Base-by-base conservation (phyloP, 306 rosid species). In the Neltuma alba region DNA sequence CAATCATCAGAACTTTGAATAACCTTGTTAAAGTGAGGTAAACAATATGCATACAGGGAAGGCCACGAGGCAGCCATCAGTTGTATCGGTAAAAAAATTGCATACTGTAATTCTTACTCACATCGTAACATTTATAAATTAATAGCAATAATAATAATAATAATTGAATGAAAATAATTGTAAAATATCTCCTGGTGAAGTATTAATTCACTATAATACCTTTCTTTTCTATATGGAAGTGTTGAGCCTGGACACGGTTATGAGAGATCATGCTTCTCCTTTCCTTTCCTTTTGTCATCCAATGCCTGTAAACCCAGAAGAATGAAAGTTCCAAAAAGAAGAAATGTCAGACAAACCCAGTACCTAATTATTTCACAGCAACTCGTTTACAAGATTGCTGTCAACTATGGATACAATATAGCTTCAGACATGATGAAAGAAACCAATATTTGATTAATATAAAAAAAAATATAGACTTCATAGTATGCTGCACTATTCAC, bases 231-330 rank as follows among this genome's bases (percentile, higher is more conserved):
- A 55, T 52, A 16, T n/a, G n/a, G 52, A 48, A 61, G 7, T 21
- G 25, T 30, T 30, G 61, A 72, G 31, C 23, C 36, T 38, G 42
- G 64, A 20, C 27, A 6, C 7, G 55, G 68, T 44, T 41, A 37
- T 57, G 47, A 21, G 47, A 21, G 76, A 50, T 86, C 83, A 86
- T 21, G 85, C 89, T 78, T 83, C 83, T 33, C 85, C 83, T 80
- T 86, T 33, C 85, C 83, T 80, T 86, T 86, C 60, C 83, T 83
- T 74, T 80, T 86, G 74, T 86, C 89, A 83, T 86, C 89, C 89
- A 86, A 80, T 44, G 77, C 89, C 89, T 86, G 81, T 47, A 20
- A 45, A 40, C 77, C 63, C 66, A 66, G 69, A 44, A 40, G 15
- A 80, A 57, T 23, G 58, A 57, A 73, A 74, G 60, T 50, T 48